These are phyloP conservation scores for Echites panduratus DNA, from an alignment of 257 asterid genomes.

Conservation along the genomic window DNA sequence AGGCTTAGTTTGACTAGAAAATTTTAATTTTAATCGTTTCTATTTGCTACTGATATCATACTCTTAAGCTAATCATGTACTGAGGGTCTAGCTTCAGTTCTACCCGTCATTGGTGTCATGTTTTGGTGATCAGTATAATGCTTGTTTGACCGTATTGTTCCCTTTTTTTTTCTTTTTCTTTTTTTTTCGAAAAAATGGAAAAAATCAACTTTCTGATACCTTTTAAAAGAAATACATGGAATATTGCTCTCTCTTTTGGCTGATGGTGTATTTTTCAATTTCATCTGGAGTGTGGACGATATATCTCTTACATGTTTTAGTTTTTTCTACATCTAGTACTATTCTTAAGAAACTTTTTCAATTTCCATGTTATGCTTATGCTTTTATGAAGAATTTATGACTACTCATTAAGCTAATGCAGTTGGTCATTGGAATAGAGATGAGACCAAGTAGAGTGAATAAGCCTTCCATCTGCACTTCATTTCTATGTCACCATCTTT, in stretches of 20 bases:
- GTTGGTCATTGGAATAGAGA: background rate
- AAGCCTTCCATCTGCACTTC: too few relatives aligned
- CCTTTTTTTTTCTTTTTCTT: background rate
- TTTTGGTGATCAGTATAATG: background rate
- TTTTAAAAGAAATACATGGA: too few relatives aligned
- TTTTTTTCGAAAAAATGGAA: too few relatives aligned
- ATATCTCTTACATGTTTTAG: background rate
- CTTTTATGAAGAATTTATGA: background rate
- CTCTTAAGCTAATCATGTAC: slow-evolving; percentile 11
- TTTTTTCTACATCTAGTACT: background rate
- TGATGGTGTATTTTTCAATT: background rate
- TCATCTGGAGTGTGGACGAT: background rate
- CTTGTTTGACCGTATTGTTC: background rate
- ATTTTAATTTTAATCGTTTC: slow-evolving; percentile 18
- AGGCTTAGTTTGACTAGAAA: slow-evolving; percentile 38
- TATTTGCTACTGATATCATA: slow-evolving; percentile 7
- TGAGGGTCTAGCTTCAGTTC: background rate
- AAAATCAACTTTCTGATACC: background rate
- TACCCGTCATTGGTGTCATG: background rate
- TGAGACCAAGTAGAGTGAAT: background rate
- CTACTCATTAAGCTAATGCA: background rate
- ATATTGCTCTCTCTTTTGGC: background rate
- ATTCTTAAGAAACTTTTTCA: background rate
- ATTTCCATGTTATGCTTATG: background rate
- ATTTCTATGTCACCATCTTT: background rate